Base-by-base conservation (phyloP, 2,329 filamentous ascomycete genomes). In the Scolecobasidium constrictum region DNA sequence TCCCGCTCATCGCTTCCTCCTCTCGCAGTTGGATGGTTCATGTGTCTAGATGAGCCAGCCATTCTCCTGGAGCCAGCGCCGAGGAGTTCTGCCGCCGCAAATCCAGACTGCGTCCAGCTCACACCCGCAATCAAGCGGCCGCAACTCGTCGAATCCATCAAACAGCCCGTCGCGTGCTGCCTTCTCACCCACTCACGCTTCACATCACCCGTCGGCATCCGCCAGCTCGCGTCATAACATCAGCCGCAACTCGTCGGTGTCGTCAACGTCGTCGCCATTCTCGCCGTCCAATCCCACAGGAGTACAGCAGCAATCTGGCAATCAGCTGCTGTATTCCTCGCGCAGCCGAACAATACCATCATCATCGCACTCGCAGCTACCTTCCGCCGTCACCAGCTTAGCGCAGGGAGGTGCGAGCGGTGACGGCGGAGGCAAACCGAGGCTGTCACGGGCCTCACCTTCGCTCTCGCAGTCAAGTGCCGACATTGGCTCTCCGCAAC, bases 391-490 rank as follows among this genome's bases (percentile, higher is more conserved):
- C 61, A 66, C 72, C 60, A 66, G 68, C 53, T 58, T 63, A 52
- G 62, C 64, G 50, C 63, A 67, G 57, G 62, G 63, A 57, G 67
- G 63, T 61, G 66, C 67, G 56, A 65, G 54, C 46, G 58, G 64
- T 58, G 62, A 69, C 63, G 71, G 69, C 61, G 70, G 70, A 62
- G 71, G 69, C 61, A 63, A 65, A 57, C 67, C 71, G 46, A 71
- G 75, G 62, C 66, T 73, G 53, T 68, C 68, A 52, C 69, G 72
- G 53, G 75, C 75, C 58, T 78, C 76, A 60, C 75, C 76, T 51
- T 71, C 75, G 43, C 64, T 73, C 43, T 72, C 72, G 45, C 65
- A 70, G 54, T 71, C 61, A 52, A 76, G 66, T 60, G n/a, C n/a
- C n/a, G 73, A 66, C 54, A 64, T 67, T 53, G 56, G 60, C 61